A percentile compares a stretch with the other conserved stretches of the same genome.
These are phyloP conservation scores for Starmera pachycereana DNA, from an alignment of 805 yeast species.

Conservation along the genomic window DNA sequence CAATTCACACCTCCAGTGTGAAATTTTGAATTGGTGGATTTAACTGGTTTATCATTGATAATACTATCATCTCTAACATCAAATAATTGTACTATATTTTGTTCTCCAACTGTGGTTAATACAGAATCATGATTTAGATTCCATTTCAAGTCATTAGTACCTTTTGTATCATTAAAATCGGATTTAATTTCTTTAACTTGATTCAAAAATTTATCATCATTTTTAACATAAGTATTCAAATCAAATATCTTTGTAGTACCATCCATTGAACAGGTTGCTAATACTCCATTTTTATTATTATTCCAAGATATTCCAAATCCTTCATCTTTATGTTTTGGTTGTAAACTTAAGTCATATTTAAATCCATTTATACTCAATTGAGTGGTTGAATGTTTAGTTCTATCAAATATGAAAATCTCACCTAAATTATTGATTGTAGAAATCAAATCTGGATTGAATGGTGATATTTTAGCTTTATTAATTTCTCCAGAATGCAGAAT, in stretches of 20 bases:
- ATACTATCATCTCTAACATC: conserved; percentile 35
- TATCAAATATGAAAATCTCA: conserved; percentile 55
- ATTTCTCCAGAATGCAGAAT: conserved; percentile 66
- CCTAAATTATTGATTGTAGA: conserved; percentile 67
- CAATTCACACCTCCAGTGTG: conserved; percentile 39
- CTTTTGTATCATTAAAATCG: conserved; percentile 25
- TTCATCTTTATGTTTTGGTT: conserved; percentile 33
- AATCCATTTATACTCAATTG: conserved; percentile 23
- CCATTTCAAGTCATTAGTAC: conserved; percentile 71
- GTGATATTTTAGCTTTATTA: conserved; percentile 63
- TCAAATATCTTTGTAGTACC: conserved; percentile 66
- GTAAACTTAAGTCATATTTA: conserved; percentile 43
- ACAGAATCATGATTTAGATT: conserved; percentile 48
- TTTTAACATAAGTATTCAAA: conserved; percentile 31
- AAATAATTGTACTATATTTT: conserved; percentile 35
- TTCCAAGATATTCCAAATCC: conserved; percentile 77
- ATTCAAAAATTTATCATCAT: conserved; percentile 4
- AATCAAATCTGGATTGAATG: conserved; percentile 78
- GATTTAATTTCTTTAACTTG: conserved; percentile 11
- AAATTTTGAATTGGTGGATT: conserved; percentile 3
- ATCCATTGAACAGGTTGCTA: conserved; percentile 52
- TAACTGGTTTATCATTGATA: conserved; percentile 2
- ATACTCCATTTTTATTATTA: conserved; percentile 41
- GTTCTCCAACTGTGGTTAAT: conserved; percentile 62
- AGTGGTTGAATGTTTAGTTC: conserved; percentile 64